A percentile compares a stretch with the other conserved stretches of the same genome.
These are phyloP conservation scores for Plasmodium vivax DNA, from an alignment of 169 alveolate species.

Conservation along the genomic window DNA sequence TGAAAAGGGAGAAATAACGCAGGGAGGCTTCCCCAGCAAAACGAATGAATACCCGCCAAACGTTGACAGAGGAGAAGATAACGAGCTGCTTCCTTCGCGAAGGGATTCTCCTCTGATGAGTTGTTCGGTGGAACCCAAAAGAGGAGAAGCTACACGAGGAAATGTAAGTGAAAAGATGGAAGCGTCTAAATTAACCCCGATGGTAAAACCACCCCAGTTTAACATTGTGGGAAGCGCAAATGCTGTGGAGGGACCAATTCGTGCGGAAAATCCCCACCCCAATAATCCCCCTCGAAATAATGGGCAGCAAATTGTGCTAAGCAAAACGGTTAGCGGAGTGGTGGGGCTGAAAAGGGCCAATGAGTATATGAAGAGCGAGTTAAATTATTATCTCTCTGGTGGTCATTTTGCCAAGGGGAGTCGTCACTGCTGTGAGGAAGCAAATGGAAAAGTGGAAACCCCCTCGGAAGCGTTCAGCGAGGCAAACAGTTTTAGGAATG, in stretches of 20 bases:
- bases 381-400: constrained; percentile 12
- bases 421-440: neutral
- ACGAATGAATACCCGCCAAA: neutral
- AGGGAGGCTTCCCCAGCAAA: neutral
- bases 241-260: neutral
- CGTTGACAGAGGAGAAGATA: neutral
- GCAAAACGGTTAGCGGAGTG: constrained; percentile 12
- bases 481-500: neutral
- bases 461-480: neutral
- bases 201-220: neutral
- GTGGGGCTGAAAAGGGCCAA: constrained; percentile 48
- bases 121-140: neutral
- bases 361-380: constrained; percentile 49
- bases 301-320: neutral
- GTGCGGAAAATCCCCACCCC: neutral
- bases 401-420: neutral
- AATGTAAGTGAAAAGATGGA: neutral
- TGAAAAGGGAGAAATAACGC: neutral
- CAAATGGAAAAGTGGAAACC: neutral
- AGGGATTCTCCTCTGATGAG: neutral
- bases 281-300: neutral
- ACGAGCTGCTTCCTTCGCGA: neutral
- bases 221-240: neutral
- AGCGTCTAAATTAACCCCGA: neutral
- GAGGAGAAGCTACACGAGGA: neutral